Evolutionary conservation across 2,329 filamentous ascomycete species (phyloP).

Genomic region (Westerdykella aurantiaca): DNA sequence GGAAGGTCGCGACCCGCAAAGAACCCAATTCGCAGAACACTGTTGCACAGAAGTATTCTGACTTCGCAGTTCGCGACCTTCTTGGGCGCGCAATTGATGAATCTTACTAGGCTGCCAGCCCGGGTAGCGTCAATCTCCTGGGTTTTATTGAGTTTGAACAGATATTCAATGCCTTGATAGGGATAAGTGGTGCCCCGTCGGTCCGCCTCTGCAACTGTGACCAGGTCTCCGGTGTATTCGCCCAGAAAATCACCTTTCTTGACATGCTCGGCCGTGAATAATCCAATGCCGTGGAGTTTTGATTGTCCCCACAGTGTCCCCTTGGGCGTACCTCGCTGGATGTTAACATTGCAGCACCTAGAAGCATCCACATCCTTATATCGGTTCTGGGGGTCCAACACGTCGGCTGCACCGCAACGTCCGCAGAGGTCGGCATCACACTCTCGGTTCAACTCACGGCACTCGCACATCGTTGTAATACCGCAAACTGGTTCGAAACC

Average conservation of each 20-base stretch:
- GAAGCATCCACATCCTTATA: slow-evolving; percentile 52
- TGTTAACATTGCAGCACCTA: slow-evolving; percentile 65
- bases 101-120: slow-evolving; percentile 74
- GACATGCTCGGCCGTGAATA: slow-evolving; percentile 66
- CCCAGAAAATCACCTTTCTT: slow-evolving; percentile 66
- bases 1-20: slow-evolving; percentile 61
- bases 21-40: slow-evolving; percentile 68
- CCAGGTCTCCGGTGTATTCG: slow-evolving; percentile 75
- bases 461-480: slow-evolving; percentile 54
- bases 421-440: slow-evolving; percentile 73
- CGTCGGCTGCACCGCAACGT: slow-evolving; percentile 62
- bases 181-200: slow-evolving; percentile 62
- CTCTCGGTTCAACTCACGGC: slow-evolving; percentile 66
- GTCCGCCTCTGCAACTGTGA: slow-evolving; percentile 63
- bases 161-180: slow-evolving; percentile 57
- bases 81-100: slow-evolving; percentile 69
- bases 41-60: slow-evolving; percentile 66
- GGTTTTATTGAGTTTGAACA: slow-evolving; percentile 49
- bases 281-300: slow-evolving; percentile 67
- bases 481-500: slow-evolving; percentile 42
- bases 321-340: slow-evolving; percentile 64
- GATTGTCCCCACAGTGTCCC: slow-evolving; percentile 65
- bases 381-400: slow-evolving; percentile 63
- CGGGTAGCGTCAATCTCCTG: slow-evolving; percentile 65
- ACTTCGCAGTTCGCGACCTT: slow-evolving; percentile 58